phyloP scores from a whole-genome alignment of 192 early-diverging fungal genomes.

The Entrophospora sp. region DNA sequence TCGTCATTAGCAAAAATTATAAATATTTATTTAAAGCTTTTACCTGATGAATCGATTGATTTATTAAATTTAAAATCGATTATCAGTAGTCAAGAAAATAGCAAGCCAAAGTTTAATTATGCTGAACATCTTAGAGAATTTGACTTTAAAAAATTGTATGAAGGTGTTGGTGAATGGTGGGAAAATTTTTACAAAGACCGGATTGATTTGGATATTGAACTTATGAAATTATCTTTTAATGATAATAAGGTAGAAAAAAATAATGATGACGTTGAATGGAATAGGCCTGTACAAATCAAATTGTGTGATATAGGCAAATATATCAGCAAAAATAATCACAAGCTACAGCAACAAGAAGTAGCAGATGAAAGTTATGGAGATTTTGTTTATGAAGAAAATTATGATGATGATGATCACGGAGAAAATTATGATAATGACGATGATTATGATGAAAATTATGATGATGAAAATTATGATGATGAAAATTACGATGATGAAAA shows the following conservation, averaged over 20 bases:
- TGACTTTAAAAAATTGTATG: conserved; percentile 12
- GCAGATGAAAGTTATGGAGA: not conserved
- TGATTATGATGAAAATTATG: not conserved
- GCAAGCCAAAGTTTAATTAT: not conserved
- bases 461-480: not conserved
- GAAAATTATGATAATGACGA: not conserved
- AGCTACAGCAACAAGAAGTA: too few species aligned
- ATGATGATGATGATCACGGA: not conserved
- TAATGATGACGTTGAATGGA: not conserved
- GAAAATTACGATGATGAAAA: not conserved
- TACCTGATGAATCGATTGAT: not conserved
- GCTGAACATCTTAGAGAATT: conserved; percentile 1
- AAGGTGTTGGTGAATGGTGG: not conserved
- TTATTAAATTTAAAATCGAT: not conserved
- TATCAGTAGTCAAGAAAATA: not conserved
- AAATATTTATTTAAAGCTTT: not conserved
- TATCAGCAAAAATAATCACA: too few species aligned
- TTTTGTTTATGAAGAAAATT: not conserved
- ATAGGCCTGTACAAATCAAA: too few species aligned
- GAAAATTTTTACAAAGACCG: too few species aligned
- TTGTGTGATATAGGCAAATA: not conserved
- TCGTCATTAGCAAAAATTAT: conserved; percentile 5
- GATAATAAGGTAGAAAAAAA: not conserved
- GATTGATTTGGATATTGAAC: not conserved
- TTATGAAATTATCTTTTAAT: not conserved